Evolutionary conservation across 495 filamentous ascomycete species (phyloP).

Genomic region (Platismatia glauca): DNA sequence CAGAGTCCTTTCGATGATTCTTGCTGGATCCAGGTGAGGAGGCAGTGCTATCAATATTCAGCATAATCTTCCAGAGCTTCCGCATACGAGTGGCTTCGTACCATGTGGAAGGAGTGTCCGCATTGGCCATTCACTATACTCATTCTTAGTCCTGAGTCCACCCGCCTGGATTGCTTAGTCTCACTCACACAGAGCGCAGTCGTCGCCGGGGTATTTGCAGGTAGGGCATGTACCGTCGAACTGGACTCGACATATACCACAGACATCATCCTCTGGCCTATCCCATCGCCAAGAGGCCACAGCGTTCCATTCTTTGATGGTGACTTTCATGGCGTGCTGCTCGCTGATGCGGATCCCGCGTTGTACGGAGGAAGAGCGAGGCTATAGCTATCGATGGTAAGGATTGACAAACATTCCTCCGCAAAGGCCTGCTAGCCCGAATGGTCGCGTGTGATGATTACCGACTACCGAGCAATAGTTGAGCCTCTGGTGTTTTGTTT

Average conservation of each 20-base stretch:
- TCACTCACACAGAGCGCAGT: constrained; percentile 74
- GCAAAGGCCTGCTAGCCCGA: background rate
- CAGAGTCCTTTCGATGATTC: constrained; percentile 89
- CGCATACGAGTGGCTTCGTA: constrained; percentile 30
- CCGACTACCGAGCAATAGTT: no score
- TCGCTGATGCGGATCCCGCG: background rate
- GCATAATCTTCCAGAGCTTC: constrained; percentile 1
- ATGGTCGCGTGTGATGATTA: background rate
- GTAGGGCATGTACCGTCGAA: constrained; percentile 97
- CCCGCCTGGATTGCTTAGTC: background rate
- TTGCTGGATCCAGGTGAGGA: constrained; percentile 90
- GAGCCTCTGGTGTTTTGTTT: background rate
- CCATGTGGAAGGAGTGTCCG: constrained; percentile 96
- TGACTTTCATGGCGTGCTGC: constrained; percentile 75
- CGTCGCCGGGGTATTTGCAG: constrained; percentile 96
- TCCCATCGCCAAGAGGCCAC: constrained; percentile 97
- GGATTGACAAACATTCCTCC: no score
- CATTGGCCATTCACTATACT: constrained; percentile 82
- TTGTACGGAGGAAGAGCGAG: background rate
- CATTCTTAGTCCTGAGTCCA: background rate
- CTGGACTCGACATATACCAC: constrained; percentile 95
- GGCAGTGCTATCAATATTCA: constrained; percentile 64
- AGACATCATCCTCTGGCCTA: constrained; percentile 94
- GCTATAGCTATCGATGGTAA: background rate
- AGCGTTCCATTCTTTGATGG: constrained; percentile 82